phyloP scores from a whole-genome alignment of 2,329 filamentous ascomycete genomes.

The Neobulgaria alba region DNA sequence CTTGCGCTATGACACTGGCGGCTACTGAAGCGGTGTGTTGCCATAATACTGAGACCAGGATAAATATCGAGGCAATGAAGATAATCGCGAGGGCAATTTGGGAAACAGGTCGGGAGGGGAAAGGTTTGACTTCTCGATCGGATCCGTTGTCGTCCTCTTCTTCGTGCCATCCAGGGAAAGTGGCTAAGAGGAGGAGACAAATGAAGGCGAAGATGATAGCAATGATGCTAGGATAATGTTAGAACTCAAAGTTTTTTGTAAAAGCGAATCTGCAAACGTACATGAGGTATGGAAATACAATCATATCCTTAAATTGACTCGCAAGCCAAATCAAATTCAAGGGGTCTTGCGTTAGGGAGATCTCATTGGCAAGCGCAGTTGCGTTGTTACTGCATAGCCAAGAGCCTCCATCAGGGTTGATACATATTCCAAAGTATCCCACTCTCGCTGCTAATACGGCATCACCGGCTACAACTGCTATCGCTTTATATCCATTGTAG shows the following conservation, averaged over 20 bases:
- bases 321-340: slow-evolving; percentile 97
- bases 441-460: slow-evolving; percentile 84
- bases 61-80: slow-evolving; percentile 65
- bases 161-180: slow-evolving; percentile 96
- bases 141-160: slow-evolving; percentile 73
- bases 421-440: slow-evolving; percentile 96
- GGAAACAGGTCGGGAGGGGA: slow-evolving; percentile 84
- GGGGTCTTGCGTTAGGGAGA: slow-evolving; percentile 86
- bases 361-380: slow-evolving; percentile 80
- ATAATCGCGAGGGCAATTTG: slow-evolving; percentile 91
- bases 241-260: background rate
- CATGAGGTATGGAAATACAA: slow-evolving; percentile 96
- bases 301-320: slow-evolving; percentile 94
- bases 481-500: slow-evolving; percentile 76
- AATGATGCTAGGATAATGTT: slow-evolving; percentile 60
- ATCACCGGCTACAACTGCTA: slow-evolving; percentile 79
- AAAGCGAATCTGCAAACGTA: slow-evolving; percentile 38
- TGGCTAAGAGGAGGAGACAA: slow-evolving; percentile 88
- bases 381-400: slow-evolving; percentile 98
- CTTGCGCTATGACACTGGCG: slow-evolving; percentile 85
- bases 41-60: slow-evolving; percentile 72
- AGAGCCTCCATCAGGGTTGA: slow-evolving; percentile 80
- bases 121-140: slow-evolving; percentile 86
- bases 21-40: slow-evolving; percentile 95
- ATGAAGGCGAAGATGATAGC: slow-evolving; percentile 96